Conservation (phyloP, 2,329 filamentous ascomycete genomes). For the Verticillium zaregamsianum region DNA sequence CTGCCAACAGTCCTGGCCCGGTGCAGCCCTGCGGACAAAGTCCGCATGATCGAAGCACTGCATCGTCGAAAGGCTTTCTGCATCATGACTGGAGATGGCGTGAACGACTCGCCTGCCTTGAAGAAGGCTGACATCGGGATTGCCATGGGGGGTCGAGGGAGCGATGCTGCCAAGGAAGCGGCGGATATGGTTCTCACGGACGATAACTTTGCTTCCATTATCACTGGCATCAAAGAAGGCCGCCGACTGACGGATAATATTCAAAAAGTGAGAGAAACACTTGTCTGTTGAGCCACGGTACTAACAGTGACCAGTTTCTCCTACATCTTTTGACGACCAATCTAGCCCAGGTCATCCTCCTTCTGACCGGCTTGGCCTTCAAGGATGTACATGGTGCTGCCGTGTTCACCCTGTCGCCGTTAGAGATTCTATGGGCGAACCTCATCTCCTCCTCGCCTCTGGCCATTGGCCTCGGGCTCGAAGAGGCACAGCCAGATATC, state of each 20-base stretch:
- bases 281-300: constrained; percentile 8
- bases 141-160: constrained; percentile 68
- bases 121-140: constrained; percentile 73
- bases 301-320: constrained; percentile 39
- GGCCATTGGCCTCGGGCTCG: constrained; percentile 68
- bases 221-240: constrained; percentile 67
- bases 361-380: constrained; percentile 68
- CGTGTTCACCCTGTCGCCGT: constrained; percentile 66
- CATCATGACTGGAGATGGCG: constrained; percentile 72
- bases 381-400: constrained; percentile 55
- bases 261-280: constrained; percentile 59
- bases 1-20: constrained; percentile 66
- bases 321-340: constrained; percentile 68
- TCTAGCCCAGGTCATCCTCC: constrained; percentile 63
- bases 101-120: constrained; percentile 70
- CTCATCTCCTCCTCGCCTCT: constrained; percentile 69
- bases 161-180: constrained; percentile 74
- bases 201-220: constrained; percentile 81
- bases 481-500: constrained; percentile 64
- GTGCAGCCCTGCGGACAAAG: constrained; percentile 67
- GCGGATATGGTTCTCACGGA: constrained; percentile 86
- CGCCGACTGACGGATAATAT: constrained; percentile 69
- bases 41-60: constrained; percentile 72
- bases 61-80: constrained; percentile 64
- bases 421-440: constrained; percentile 75